Evolutionary conservation across 805 yeast species (phyloP).

Genomic region (Candida adriatica): DNA sequence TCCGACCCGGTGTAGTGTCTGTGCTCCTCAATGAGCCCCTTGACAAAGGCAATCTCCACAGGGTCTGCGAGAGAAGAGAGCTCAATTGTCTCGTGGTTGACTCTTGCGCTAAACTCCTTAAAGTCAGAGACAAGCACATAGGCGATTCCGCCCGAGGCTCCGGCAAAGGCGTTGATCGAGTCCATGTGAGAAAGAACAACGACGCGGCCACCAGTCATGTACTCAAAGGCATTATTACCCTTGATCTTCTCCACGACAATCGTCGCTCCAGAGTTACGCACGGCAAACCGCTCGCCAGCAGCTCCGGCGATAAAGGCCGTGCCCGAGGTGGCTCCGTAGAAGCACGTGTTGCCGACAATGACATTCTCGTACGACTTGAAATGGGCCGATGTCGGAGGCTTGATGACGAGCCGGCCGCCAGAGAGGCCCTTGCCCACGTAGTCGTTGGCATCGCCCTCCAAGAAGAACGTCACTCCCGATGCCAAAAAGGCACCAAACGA

Average conservation of each 20-base stretch:
- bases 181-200: conserved; percentile 89
- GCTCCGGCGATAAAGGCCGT: conserved; percentile 90
- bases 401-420: conserved; percentile 89
- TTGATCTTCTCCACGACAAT: conserved; percentile 90
- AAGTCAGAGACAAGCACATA: conserved; percentile 87
- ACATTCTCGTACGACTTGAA: conserved; percentile 96
- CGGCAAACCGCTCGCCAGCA: conserved; percentile 98
- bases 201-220: conserved; percentile 99
- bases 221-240: conserved; percentile 99
- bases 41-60: conserved; percentile 85
- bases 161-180: conserved; percentile 81
- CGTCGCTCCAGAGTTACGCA: conserved; percentile 96
- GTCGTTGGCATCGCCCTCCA: conserved; percentile 97
- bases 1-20: conserved; percentile 91
- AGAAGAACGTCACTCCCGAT: conserved; percentile 88
- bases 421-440: conserved; percentile 96
- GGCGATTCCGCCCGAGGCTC: conserved; percentile 99
- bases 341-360: conserved; percentile 93
- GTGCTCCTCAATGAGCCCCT: conserved; percentile 92
- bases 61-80: conserved; percentile 75
- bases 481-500: conserved; percentile 98
- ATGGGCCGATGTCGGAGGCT: conserved; percentile 77
- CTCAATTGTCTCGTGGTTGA: conserved; percentile 78
- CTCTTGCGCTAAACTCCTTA: conserved; percentile 78
- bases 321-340: conserved; percentile 97